Evolutionary conservation across 129 eudicot genomes (phyloP), one percentile per base, ranked within the genome.

Genomic region (Logfia minima): DNA sequence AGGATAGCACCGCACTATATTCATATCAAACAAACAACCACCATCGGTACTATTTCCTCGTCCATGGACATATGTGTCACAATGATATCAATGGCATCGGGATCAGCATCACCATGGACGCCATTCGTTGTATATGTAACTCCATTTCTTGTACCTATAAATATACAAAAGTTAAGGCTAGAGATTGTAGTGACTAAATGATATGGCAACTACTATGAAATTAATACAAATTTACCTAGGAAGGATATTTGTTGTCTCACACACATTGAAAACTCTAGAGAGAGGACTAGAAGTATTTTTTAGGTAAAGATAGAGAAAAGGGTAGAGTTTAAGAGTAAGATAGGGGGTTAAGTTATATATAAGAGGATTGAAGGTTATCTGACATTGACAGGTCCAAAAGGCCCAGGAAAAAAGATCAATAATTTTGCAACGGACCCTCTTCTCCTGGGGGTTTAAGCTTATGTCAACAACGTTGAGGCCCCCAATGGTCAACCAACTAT

Each of bases 1-100:
- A 90, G 92, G 96, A 90, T 92, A 92, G 88, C 93, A 83, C 98
- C 98, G 2, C 17, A 62, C 5, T 62, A 21, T 52, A 18, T 62
- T 67, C 21, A 84, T 41, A 29, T 14, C 71, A 45, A 41, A 66
- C 37, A 56, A 21, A 23, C 39, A 14, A 22, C 60, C 34, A 7
- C 21, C 31, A 5, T 62, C 53, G 18, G 11, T 8, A 58, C 60
- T 6, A n/a, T 17, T 6, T 74, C 71, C 4, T 62, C 63, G 3
- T 62, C 71, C 11, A 3, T 58, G 5, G 8, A 39, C 14, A 26
- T 10, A 18, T 11, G 10, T 48, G 18, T 16, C 39, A 21, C 2
- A 52, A 48, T 13, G 52, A 66, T 41, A 1, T 66, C 62, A n/a
- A 2, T 18, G 22, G 8, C 68, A 4, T 18, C 52, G 18, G 3